These are phyloP conservation scores for Aspergillus latus DNA, from an alignment of 2,329 filamentous ascomycete species.

Conservation along the genomic window DNA sequence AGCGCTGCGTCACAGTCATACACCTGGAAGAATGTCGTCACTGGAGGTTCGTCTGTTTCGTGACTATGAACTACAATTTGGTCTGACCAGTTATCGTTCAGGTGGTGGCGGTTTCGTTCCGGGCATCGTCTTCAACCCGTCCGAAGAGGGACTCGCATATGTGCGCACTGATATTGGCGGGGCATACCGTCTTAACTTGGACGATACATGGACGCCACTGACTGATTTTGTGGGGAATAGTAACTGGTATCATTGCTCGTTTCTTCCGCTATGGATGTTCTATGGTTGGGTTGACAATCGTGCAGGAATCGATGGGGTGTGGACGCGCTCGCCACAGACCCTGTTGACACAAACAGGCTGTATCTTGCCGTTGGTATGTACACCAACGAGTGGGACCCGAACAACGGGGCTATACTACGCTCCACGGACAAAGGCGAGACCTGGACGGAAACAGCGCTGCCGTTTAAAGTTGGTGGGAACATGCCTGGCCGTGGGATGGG, in stretches of 20 bases:
- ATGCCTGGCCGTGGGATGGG: conserved; percentile 62
- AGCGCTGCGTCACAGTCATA: conserved; percentile 24
- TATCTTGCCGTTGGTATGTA: conserved; percentile 59
- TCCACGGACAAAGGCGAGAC: conserved; percentile 56
- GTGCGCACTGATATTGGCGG: conserved; percentile 60
- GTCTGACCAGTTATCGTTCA: neutral
- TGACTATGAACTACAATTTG: no score
- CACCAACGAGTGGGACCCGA: conserved; percentile 61
- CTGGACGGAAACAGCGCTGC: conserved; percentile 51
- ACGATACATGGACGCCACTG: conserved; percentile 58
- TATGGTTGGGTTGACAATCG: neutral
- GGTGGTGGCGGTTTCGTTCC: conserved; percentile 60
- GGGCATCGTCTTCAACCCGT: conserved; percentile 56
- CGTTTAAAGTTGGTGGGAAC: conserved; percentile 63
- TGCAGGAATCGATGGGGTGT: conserved; percentile 50
- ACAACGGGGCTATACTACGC: conserved; percentile 55
- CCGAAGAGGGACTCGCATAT: conserved; percentile 52
- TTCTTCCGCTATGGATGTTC: no score
- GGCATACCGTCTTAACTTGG: conserved; percentile 55
- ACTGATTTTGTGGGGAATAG: conserved; percentile 50
- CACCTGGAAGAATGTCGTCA: conserved; percentile 52
- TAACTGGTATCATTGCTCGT: conserved; percentile 42
- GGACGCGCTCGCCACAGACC: conserved; percentile 55
- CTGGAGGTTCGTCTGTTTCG: conserved; percentile 37
- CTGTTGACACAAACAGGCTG: conserved; percentile 52